Evolutionary conservation across 257 asterid genomes (phyloP), one percentile per base, ranked within the genome.

Genomic region (Nicotiana attenuata): DNA sequence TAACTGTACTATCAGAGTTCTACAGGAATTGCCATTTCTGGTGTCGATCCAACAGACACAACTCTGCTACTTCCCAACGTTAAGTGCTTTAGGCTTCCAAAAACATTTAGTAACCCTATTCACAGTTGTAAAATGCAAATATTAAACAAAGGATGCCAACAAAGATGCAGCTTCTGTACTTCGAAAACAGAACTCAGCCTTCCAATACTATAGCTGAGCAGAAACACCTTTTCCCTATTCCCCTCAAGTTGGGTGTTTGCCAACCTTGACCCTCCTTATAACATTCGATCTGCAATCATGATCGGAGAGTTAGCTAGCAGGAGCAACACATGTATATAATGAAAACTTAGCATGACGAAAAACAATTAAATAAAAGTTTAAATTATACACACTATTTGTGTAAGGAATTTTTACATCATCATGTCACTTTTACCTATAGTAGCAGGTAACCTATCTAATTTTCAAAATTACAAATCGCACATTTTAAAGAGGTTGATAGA

Each of bases 201-300:
- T 63, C 85, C 29, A 81, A 64, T 11, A 91, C 93, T 81, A 92
- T 83, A 65, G 97, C 94, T 0, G 97, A 89, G 75, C 90, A 88
- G 63, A 92, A 91, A 80, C 92, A 88, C 84, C 92, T 92, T 80
- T 77, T 85, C 17, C 97, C 94, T 3, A 93, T 79, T 14, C 90
- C 91, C 38, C 22, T 83, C 89, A 66, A 77, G 55, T 86, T 85
- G 71, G 85, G 85, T 78, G 66, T 76, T 38, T 88, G 80, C 99
- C 98, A 96, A 14, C 97, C 97, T 84, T 83, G 81, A 41, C 93
- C 97, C 55, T 93, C 97, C 87, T 85, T 86, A 90, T 90, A 94
- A 76, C 87, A 82, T 81, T 96, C 98, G 65, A 93, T 76, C 99
- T 93, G 93, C 10, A 87, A 84, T 81, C 50, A 52, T 19, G 80